Evolutionary conservation across 495 filamentous ascomycete species (phyloP), one percentile per base, ranked within the genome.

Genomic region (Parathielavia hyrcaniae): DNA sequence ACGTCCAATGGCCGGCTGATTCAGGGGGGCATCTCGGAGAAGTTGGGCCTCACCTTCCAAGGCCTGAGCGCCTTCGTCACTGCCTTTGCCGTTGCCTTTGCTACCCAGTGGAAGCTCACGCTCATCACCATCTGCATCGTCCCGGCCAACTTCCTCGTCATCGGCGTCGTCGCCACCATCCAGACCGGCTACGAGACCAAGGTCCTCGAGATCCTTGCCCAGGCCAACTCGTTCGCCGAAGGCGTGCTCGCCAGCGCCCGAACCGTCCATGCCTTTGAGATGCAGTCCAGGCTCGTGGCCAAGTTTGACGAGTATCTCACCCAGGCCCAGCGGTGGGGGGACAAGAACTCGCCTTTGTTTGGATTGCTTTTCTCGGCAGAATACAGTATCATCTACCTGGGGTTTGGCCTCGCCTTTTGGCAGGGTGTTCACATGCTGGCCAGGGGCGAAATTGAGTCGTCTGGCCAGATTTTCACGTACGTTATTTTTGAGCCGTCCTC

Each of bases 331-430:
- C 81, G 75, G 60, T 88, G 80, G 75, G 91, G 91, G 10, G 77
- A 80, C 68, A 91, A 86, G 71, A 78, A 81, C 59, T 86, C 90
- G 62, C 71, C 79, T 16, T 71, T 81, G 4, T 67, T 91, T 16
- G 86, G 82, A 14, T 55, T 83, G n/a, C 86, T 96, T 84, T 76
- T 96, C 46, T 87, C 83, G 38, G 73, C 76, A 38, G 86, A 95
- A 81, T 88, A 95, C 73, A 77, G 79, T 58, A 75, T 91, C 59
- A 82, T 97, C 61, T 95, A 89, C 67, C 68, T 90, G 39, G 91
- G 89, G 66, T 95, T 95, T 60, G 88, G 84, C 41, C 80, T 97
- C 20, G 85, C 90, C 20, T 97, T 96, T 72, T 97, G 92, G 92
- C 86, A 90, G 74, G 92, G 92, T 9, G 88, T 86, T 60, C 77